Conservation (phyloP, 805 yeast genomes). For the Yarrowia porcina region DNA sequence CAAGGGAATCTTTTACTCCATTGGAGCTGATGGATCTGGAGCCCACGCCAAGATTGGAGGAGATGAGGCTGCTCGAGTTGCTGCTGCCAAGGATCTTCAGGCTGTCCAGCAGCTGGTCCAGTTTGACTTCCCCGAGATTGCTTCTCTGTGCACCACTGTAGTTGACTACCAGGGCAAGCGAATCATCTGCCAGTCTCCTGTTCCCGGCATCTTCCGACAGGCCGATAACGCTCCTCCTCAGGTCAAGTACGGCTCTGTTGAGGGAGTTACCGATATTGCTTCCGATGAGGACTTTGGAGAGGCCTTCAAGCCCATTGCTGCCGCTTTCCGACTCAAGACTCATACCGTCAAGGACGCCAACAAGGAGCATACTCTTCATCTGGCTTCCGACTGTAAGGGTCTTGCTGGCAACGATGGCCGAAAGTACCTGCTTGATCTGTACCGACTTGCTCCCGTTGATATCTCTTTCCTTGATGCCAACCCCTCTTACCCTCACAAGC, state of each 20-base stretch:
- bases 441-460: conserved; percentile 81
- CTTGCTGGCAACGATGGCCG: conserved; percentile 81
- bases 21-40: conserved; percentile 67
- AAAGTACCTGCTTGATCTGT: conserved; percentile 77
- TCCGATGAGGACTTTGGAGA: conserved; percentile 53
- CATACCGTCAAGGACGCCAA: conserved; percentile 57
- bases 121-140: conserved; percentile 59
- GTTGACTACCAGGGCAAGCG: conserved; percentile 90
- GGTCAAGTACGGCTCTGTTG: conserved; percentile 73
- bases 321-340: conserved; percentile 71
- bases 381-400: conserved; percentile 81
- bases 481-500: conserved; percentile 73
- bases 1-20: conserved; percentile 84
- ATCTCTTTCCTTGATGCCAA: conserved; percentile 63
- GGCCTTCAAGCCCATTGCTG: conserved; percentile 59
- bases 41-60: conserved; percentile 68
- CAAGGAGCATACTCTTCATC: conserved; percentile 46
- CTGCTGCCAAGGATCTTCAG: conserved; percentile 72
- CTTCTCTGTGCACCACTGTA: conserved; percentile 74
- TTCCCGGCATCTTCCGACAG: conserved; percentile 77
- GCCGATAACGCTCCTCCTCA: conserved; percentile 43
- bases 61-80: conserved; percentile 77
- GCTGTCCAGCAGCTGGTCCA: conserved; percentile 68
- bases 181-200: conserved; percentile 88
- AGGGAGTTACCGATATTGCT: conserved; percentile 51